Evolutionary conservation across 2,329 filamentous ascomycete genomes (phyloP).

Genomic region (Zymoseptoria passerinii): DNA sequence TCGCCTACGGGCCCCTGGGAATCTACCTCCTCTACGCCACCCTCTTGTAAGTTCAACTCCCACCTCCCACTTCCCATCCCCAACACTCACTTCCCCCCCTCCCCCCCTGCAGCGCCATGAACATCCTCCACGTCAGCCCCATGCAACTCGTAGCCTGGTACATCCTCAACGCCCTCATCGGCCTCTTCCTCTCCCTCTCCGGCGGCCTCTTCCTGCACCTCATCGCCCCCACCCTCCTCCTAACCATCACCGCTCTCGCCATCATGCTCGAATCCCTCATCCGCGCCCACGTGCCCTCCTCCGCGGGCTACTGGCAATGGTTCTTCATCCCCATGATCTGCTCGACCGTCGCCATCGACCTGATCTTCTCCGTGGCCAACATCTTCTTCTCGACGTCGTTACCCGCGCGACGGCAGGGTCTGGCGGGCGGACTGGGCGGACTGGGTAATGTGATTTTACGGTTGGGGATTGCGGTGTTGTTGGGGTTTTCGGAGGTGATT

Average conservation of each 20-base stretch:
- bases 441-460: conserved; percentile 63
- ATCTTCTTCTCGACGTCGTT: conserved; percentile 66
- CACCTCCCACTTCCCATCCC: neutral
- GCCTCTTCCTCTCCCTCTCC: conserved; percentile 53
- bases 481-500: conserved; percentile 61
- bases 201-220: conserved; percentile 62
- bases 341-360: conserved; percentile 64
- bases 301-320: conserved; percentile 60
- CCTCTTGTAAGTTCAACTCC: conserved; percentile 48
- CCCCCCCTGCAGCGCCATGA: conserved; percentile 43
- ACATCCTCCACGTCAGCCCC: conserved; percentile 51
- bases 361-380: conserved; percentile 66
- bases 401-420: conserved; percentile 57
- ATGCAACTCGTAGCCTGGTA: conserved; percentile 62
- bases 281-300: conserved; percentile 53
- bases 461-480: conserved; percentile 62
- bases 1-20: conserved; percentile 60
- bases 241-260: conserved; percentile 53
- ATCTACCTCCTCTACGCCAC: conserved; percentile 63
- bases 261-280: conserved; percentile 52
- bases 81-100: neutral
- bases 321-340: conserved; percentile 64
- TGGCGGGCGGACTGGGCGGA: conserved; percentile 65
- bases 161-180: conserved; percentile 58
- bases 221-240: conserved; percentile 53